These are phyloP conservation scores for Coniosporium tulheliwenetii DNA, from an alignment of 2,329 filamentous ascomycete species.

Conservation along the genomic window DNA sequence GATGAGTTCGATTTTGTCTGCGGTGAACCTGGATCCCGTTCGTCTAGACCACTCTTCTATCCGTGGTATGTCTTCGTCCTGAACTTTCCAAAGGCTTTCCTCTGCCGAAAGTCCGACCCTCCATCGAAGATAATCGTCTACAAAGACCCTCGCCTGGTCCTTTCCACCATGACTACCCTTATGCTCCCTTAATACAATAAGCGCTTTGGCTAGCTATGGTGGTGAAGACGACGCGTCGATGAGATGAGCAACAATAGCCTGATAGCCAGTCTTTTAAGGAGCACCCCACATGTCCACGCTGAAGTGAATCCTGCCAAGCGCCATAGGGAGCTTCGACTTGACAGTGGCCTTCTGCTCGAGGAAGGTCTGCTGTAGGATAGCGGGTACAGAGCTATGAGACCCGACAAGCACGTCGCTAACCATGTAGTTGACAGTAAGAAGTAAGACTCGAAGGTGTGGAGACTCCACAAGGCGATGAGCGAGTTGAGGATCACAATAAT, in stretches of 20 bases:
- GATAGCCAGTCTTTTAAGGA: background rate
- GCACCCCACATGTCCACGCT: background rate
- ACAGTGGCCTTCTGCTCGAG: background rate
- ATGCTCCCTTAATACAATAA: background rate
- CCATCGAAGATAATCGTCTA: background rate
- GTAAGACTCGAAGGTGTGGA: background rate
- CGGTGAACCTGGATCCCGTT: too few species aligned
- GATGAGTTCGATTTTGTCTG: too few species aligned
- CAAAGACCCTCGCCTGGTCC: background rate
- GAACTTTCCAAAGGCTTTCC: too few species aligned
- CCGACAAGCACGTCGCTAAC: background rate
- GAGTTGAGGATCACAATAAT: conserved; percentile 10
- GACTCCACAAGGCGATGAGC: conserved; percentile 9
- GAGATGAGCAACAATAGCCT: background rate
- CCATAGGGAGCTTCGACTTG: background rate
- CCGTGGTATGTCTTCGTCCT: too few species aligned
- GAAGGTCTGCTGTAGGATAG: background rate
- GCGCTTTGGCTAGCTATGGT: background rate
- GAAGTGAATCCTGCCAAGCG: background rate
- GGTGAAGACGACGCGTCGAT: background rate
- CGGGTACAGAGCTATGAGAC: background rate
- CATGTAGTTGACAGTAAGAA: background rate
- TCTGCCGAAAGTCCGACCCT: too few species aligned
- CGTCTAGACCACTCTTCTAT: too few species aligned
- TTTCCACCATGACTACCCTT: background rate